Conservation (phyloP, 2,329 filamentous ascomycete species). For the Botrytis byssoidea region DNA sequence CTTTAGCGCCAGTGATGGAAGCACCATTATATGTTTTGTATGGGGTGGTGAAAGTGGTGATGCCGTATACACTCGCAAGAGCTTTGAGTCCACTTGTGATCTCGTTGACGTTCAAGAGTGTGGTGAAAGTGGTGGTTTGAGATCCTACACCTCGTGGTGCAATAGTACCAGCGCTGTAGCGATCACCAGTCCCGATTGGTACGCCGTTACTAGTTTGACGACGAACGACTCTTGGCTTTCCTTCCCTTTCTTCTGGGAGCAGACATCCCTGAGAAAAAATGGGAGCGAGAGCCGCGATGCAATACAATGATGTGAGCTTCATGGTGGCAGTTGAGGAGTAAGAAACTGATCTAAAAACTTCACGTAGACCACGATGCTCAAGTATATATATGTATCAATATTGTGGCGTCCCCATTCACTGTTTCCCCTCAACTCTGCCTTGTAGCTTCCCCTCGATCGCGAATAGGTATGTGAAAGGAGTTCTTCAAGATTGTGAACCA, state of each 20-base stretch:
- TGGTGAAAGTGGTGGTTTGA: slow-evolving; percentile 41
- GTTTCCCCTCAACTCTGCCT: background rate
- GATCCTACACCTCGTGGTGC: slow-evolving; percentile 46
- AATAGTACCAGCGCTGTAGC: slow-evolving; percentile 43
- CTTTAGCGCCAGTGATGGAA: slow-evolving; percentile 42
- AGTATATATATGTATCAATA: background rate
- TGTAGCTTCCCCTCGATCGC: background rate
- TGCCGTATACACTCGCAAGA: slow-evolving; percentile 43
- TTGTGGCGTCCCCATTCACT: background rate
- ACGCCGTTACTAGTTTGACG: slow-evolving; percentile 31
- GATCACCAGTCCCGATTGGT: slow-evolving; percentile 46
- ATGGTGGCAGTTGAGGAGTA: slow-evolving; percentile 20
- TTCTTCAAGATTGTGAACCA: background rate
- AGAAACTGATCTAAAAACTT: background rate
- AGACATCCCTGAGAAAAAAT: slow-evolving; percentile 39
- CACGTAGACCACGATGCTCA: background rate
- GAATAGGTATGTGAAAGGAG: background rate
- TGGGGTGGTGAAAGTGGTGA: slow-evolving; percentile 43
- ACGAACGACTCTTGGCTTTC: slow-evolving; percentile 23
- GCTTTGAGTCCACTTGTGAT: slow-evolving; percentile 44
- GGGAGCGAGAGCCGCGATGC: slow-evolving; percentile 25
- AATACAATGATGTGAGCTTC: slow-evolving; percentile 28
- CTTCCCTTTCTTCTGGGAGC: slow-evolving; percentile 41
- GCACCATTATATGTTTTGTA: slow-evolving; percentile 46
- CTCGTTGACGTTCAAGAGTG: slow-evolving; percentile 45